Conservation (phyloP, 768 basidiomycete genomes). For the Leccinum incarnatum region DNA sequence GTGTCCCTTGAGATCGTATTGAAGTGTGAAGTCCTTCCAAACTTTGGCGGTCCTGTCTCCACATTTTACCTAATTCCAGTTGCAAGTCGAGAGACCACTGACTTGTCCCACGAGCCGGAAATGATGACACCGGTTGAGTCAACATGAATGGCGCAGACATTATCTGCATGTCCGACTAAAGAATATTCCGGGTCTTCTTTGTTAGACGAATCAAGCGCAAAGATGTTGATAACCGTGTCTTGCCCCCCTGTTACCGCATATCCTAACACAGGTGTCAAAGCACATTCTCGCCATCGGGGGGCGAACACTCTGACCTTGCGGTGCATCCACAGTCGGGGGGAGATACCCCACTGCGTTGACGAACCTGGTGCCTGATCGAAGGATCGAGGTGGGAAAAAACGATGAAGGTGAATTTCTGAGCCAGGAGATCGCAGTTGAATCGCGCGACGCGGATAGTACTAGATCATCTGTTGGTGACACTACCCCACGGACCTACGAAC, state of each 20-base stretch:
- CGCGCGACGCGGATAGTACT: constrained; percentile 88
- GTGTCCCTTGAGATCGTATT: constrained; percentile 79
- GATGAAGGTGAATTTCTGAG: constrained; percentile 46
- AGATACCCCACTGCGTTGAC: constrained; percentile 83
- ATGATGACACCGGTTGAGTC: constrained; percentile 72
- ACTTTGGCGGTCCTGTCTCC: constrained; percentile 82
- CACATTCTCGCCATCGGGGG: neutral
- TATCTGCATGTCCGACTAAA: constrained; percentile 85
- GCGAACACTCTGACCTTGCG: constrained; percentile 52
- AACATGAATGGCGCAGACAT: constrained; percentile 83
- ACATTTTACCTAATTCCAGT: neutral
- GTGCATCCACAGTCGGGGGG: constrained; percentile 62
- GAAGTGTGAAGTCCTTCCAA: constrained; percentile 76
- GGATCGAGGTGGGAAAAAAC: constrained; percentile 54
- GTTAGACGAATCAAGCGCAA: constrained; percentile 51
- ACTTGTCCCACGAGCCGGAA: constrained; percentile 98
- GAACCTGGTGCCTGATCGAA: constrained; percentile 67
- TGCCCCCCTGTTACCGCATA: constrained; percentile 87
- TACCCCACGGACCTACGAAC: constrained; percentile 74
- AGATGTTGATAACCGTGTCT: constrained; percentile 85
- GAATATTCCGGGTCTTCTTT: constrained; percentile 76
- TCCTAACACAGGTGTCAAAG: constrained; percentile 44
- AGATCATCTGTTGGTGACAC: constrained; percentile 72
- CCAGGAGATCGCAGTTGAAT: constrained; percentile 90
- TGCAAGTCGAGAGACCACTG: constrained; percentile 25